Conservation (phyloP, 495 filamentous ascomycete genomes). For the Tetracladium setigerum region DNA sequence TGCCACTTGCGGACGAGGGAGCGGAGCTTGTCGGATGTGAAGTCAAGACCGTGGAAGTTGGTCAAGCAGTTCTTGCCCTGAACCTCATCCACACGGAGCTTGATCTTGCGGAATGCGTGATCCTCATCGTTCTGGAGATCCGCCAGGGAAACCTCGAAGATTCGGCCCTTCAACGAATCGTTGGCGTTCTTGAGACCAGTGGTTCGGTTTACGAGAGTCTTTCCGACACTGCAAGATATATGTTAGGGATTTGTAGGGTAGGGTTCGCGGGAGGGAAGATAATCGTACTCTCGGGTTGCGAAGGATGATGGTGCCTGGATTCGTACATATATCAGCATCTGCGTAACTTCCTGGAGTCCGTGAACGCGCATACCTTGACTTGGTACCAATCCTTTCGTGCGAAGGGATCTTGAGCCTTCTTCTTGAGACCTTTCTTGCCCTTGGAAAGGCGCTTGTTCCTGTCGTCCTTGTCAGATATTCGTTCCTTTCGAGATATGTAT, state of each 20-base stretch:
- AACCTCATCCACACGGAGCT: constrained; percentile 96
- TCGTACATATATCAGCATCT: constrained; percentile 21
- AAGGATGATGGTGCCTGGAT: constrained; percentile 88
- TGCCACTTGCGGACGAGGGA: constrained; percentile 99
- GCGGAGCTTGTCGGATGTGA: constrained; percentile 98
- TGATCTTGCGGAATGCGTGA: constrained; percentile 98
- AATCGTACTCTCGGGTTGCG: constrained; percentile 86
- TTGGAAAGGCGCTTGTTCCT: constrained; percentile 99
- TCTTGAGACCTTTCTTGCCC: constrained; percentile 99
- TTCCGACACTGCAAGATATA: constrained; percentile 73
- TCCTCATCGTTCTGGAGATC: constrained; percentile 99
- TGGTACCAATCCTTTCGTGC: constrained; percentile 97
- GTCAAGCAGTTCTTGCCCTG: constrained; percentile 99
- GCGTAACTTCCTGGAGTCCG: neutral
- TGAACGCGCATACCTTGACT: constrained; percentile 66
- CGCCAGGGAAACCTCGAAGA: constrained; percentile 97
- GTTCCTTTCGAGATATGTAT: constrained; percentile 6
- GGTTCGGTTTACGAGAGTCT: constrained; percentile 97
- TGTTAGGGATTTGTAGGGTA: constrained; percentile 20
- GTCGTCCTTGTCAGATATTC: constrained; percentile 27
- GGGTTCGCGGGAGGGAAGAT: constrained; percentile 19
- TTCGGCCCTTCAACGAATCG: constrained; percentile 95
- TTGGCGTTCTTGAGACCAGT: constrained; percentile 99
- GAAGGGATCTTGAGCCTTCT: constrained; percentile 96
- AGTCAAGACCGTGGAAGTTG: constrained; percentile 99